These are phyloP conservation scores for Cyathus striatus DNA, from an alignment of 768 basidiomycete species.

Conservation along the genomic window DNA sequence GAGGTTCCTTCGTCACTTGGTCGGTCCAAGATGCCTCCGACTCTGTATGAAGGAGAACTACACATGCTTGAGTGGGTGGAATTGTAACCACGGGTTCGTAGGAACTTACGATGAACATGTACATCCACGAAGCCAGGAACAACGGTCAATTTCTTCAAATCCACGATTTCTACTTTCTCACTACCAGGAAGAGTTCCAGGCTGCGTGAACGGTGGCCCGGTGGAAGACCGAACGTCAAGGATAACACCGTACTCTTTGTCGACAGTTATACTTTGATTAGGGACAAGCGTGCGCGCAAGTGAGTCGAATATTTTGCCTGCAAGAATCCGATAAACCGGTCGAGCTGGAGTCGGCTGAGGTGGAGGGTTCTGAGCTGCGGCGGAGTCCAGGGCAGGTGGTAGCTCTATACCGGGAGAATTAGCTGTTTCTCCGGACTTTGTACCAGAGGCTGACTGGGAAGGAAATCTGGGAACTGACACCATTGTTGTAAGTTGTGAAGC, in stretches of 20 bases:
- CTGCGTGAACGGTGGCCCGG: not conserved
- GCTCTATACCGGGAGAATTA: no score
- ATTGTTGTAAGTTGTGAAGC: no score
- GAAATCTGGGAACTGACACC: no score
- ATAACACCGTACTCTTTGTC: conserved; percentile 43
- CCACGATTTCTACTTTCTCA: conserved; percentile 19
- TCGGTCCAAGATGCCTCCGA: conserved; percentile 57
- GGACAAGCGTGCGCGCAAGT: conserved; percentile 29
- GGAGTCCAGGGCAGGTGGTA: no score
- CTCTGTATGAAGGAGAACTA: conserved; percentile 61
- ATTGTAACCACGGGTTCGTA: not conserved
- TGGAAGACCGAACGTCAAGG: conserved; percentile 26
- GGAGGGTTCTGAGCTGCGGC: no score
- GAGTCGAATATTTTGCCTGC: conserved; percentile 53
- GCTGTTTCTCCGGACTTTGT: no score
- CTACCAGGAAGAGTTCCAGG: no score
- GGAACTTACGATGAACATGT: conserved; percentile 44
- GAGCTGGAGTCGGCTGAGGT: not conserved
- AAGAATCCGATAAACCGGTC: conserved; percentile 18
- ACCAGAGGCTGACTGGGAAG: no score
- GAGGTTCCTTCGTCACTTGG: conserved; percentile 52
- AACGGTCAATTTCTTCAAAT: conserved; percentile 41
- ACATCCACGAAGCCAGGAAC: conserved; percentile 55
- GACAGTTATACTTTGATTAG: conserved; percentile 43
- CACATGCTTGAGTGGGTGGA: not conserved